A percentile compares a stretch with the other conserved stretches of the same genome.
These are phyloP conservation scores for Rhexocercosporidium sp. DNA, from an alignment of 2,329 filamentous ascomycete species.

Conservation along the genomic window DNA sequence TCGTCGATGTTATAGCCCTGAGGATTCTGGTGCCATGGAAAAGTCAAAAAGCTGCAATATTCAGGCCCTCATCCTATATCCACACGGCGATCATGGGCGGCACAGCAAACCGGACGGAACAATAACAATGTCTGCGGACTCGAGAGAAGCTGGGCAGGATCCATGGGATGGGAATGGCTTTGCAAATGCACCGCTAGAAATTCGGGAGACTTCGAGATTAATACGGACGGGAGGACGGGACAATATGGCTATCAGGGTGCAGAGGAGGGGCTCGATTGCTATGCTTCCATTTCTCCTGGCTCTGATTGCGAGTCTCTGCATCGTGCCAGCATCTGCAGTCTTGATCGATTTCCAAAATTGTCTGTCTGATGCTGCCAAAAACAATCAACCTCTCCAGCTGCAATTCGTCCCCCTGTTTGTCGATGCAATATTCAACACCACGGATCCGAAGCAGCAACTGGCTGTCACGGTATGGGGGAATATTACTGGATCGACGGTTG, in stretches of 20 bases:
- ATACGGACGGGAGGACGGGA: background rate
- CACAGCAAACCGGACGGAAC: constrained; percentile 16
- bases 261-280: constrained; percentile 19
- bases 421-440: constrained; percentile 73
- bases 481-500: constrained; percentile 70
- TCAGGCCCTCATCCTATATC: constrained; percentile 34
- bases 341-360: constrained; percentile 86
- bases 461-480: constrained; percentile 88
- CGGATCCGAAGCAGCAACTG: constrained; percentile 65
- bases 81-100: constrained; percentile 33
- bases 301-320: constrained; percentile 34
- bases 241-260: background rate
- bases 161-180: background rate
- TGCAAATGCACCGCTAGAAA: background rate
- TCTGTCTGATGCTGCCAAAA: constrained; percentile 65
- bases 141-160: constrained; percentile 23
- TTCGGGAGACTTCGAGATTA: background rate
- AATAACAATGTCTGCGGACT: constrained; percentile 35
- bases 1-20: constrained; percentile 34
- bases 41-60: constrained; percentile 29
- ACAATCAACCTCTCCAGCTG: constrained; percentile 62
- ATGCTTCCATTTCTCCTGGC: constrained; percentile 32
- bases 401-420: constrained; percentile 82
- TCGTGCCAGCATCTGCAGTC: constrained; percentile 61
- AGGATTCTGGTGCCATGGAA: constrained; percentile 38